Base-by-base conservation (phyloP, 2,329 filamentous ascomycete genomes). In the Samsoniella hepiali region DNA sequence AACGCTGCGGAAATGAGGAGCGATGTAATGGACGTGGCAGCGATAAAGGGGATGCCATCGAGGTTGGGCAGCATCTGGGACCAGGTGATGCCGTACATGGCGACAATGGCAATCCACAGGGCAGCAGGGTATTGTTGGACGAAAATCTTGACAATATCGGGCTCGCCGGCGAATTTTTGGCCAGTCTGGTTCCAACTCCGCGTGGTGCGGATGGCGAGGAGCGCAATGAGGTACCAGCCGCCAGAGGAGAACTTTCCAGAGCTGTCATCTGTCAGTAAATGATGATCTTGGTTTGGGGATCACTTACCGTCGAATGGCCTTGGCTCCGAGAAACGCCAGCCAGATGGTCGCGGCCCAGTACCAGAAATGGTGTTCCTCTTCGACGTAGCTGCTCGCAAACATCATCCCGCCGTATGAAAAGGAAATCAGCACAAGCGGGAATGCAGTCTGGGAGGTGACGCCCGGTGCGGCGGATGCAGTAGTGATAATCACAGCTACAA, bases 281-380 rank as follows among this genome's bases (percentile, higher is more conserved):
- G 42, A 44, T 58, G 11, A 5, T 13, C 3, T 38, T 27, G 1
- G 15, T 5, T 29, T 5, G 11, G 51, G 40, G n/a, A 17, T 17
- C 31, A 51, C 71, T 51, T 67, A 80, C 79, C 75, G 76, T 63
- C 72, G 73, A 51, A 80, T 76, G 70, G 78, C 76, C 67, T 79
- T 82, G 49, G 84, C 67, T 38, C 79, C 80, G 13, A 89, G 76
- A 36, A 81, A 78, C 1, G 80, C 76, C 38, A 90, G 72, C 91
- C 91, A 96, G 7, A 86, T 84, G 0, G 89, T 88, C 0, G 89
- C 84, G 1, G 86, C 77, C 93, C 94, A 98, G 76, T 99, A 98
- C 95, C 95, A 99, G 73, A 97, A 97, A 68, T 98, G 92, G 57
- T 99, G 95, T 74, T 99, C 95, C 77, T 99, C 95, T 75, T 99